Evolutionary conservation across 306 rosid species (phyloP), one percentile per base, ranked within the genome.

Genomic region (Carpinus viminea): DNA sequence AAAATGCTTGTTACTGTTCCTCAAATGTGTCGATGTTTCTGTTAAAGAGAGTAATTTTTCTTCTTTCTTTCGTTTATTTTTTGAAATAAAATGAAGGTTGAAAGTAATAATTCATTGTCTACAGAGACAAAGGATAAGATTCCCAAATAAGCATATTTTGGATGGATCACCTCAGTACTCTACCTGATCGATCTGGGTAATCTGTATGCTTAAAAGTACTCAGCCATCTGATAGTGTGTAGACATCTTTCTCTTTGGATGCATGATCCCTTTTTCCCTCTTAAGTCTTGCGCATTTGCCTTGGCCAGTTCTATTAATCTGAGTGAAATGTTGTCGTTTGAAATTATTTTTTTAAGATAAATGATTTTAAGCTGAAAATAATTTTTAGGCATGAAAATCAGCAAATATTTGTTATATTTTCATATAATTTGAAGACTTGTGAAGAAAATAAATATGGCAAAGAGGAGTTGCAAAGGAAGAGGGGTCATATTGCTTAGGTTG

Each of bases 131-230:
- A 83, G 79, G 76, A 69, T 60, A 85, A 89, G 92, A 91, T 91
- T 91, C 97, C 91, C 83, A 82, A 80, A 70, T 62, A 80, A 86
- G 93, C 96, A 88, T 88, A 83, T 82, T 86, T 86, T 87, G 89
- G 86, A 84, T 79, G 76, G 70, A 71, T 72, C 84, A 77, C 77
- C 70, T 77, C 83, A 61, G 72, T 74, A 52, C 73, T 41, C 45
- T 41, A 79, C 80, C 88, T 82, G 80, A 70, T 79, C 74, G 80
- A 70, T 79, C 74, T 76, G 79, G 70, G 51, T 51, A 74, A 74
- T 73, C 59, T 78, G 60, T 16, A 79, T 7, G 24, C 78, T 79
- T 73, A 60, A 72, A 78, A 80, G 47, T 10, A 50, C 38, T 38
- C 80, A 61, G 24, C 20, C 75, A 54, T 61, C n/a, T 28, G 34